Evolutionary conservation across 1,139 yeast genomes (phyloP).

Genomic region (Saccharomycopsis phalli): DNA sequence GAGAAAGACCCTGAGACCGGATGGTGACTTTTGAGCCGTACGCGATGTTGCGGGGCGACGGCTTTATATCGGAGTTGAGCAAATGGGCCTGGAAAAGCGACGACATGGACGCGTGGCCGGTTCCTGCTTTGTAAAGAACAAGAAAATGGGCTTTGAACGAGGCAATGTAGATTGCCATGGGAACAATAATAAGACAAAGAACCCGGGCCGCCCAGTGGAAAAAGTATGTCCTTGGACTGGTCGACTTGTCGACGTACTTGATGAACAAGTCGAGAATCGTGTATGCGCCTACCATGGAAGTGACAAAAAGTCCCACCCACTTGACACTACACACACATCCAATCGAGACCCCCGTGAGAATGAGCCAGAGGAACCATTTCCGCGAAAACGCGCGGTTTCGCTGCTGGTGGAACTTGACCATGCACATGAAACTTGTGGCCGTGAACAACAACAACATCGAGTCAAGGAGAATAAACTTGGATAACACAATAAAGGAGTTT

Average conservation of each 20-base stretch:
- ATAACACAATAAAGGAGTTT: conserved; percentile 53
- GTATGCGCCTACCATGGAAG: conserved; percentile 78
- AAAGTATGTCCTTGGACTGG: conserved; percentile 37
- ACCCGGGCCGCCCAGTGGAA: conserved; percentile 69
- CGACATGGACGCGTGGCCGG: conserved; percentile 69
- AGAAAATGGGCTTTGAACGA: conserved; percentile 77
- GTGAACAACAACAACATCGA: conserved; percentile 68
- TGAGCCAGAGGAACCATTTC: conserved; percentile 47
- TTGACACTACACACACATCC: conserved; percentile 93
- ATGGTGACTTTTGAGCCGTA: conserved; percentile 56
- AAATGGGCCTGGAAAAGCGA: conserved; percentile 63
- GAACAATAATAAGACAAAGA: conserved; percentile 62
- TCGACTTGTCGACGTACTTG: conserved; percentile 31
- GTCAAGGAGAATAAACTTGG: conserved; percentile 65
- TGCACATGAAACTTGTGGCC: conserved; percentile 48
- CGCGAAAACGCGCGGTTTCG: conserved; percentile 33
- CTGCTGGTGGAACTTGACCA: conserved; percentile 44
- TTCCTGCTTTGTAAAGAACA: conserved; percentile 66
- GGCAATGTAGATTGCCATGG: conserved; percentile 55
- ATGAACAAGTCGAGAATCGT: conserved; percentile 56
- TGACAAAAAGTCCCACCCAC: conserved; percentile 92
- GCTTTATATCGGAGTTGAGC: conserved; percentile 41
- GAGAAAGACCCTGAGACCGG: conserved; percentile 66
- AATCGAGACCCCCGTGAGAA: conserved; percentile 66
- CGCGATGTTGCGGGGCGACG: conserved; percentile 54